A percentile compares a stretch with the other conserved stretches of the same genome.
These are phyloP conservation scores for Rheum nobile DNA, from an alignment of 148 eudicot genomes.

Conservation along the genomic window DNA sequence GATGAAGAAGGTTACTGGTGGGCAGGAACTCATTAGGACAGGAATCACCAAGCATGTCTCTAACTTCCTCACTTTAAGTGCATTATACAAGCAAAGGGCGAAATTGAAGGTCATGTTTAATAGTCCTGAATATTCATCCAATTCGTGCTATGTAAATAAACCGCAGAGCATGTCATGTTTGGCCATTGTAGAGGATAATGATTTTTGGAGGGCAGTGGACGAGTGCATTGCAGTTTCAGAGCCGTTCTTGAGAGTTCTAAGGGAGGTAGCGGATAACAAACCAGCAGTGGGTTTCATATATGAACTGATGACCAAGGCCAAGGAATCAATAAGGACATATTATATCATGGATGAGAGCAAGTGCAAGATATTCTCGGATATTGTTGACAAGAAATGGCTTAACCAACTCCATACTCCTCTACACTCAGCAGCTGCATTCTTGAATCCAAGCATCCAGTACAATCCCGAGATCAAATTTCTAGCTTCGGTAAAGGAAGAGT, in stretches of 20 bases:
- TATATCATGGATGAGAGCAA: constrained; percentile 95
- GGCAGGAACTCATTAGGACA: constrained; percentile 61
- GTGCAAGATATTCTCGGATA: constrained; percentile 74
- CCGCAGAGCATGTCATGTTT: constrained; percentile 59
- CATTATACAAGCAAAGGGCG: constrained; percentile 60
- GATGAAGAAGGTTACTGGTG: constrained; percentile 73
- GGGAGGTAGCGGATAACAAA: constrained; percentile 81
- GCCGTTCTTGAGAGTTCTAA: constrained; percentile 75
- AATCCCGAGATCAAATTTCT: constrained; percentile 84
- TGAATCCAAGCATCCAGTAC: constrained; percentile 90
- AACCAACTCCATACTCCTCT: constrained; percentile 78
- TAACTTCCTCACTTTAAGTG: constrained; percentile 66
- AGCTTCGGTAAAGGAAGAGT: constrained; percentile 71
- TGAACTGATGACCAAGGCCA: constrained; percentile 86
- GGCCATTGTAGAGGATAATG: constrained; percentile 63
- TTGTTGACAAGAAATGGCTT: constrained; percentile 82
- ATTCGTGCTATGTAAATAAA: constrained; percentile 43
- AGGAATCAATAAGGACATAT: constrained; percentile 85
- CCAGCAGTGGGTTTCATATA: constrained; percentile 73
- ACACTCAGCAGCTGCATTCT: constrained; percentile 89
- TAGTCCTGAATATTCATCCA: constrained; percentile 60
- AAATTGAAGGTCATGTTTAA: constrained; percentile 79
- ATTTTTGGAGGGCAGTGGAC: constrained; percentile 79
- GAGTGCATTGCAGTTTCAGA: constrained; percentile 88
- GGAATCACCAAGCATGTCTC: constrained; percentile 76